Conservation (phyloP, 257 asterid genomes). For the Capsicum chinense region DNA sequence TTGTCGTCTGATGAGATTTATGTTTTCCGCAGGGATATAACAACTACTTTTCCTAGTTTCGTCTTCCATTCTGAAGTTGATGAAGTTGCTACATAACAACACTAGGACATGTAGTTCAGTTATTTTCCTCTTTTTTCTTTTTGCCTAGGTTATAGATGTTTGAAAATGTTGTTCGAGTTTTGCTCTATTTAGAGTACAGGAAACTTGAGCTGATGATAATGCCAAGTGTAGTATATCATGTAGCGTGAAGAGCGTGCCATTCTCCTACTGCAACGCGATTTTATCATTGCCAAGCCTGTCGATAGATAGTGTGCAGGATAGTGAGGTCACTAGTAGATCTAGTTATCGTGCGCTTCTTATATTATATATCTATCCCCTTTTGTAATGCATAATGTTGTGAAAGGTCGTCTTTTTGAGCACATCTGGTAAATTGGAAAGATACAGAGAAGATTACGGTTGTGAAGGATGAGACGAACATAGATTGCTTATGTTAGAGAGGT, state of each 20-base stretch:
- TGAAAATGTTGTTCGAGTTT: not conserved
- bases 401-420: not conserved
- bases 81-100: constrained; percentile 70
- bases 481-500: not conserved
- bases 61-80: constrained; percentile 91
- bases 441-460: not conserved
- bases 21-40: constrained; percentile 68
- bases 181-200: not conserved
- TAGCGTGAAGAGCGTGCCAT: not conserved
- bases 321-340: not conserved
- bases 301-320: not conserved
- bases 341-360: not conserved
- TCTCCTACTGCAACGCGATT: not conserved
- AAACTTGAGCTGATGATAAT: not conserved
- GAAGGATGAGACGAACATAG: not conserved
- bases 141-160: not conserved
- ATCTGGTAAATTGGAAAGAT: not conserved
- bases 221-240: not conserved
- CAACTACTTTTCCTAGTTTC: constrained; percentile 85
- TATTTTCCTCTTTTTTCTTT: constrained; percentile 3
- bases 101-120: not conserved
- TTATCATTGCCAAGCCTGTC: not conserved
- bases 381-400: not conserved
- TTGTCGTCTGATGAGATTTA: not conserved
- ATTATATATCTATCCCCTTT: not conserved